Evolutionary conservation across 2,329 filamentous ascomycete genomes (phyloP).

Genomic region (Hyphodiscus sp.): DNA sequence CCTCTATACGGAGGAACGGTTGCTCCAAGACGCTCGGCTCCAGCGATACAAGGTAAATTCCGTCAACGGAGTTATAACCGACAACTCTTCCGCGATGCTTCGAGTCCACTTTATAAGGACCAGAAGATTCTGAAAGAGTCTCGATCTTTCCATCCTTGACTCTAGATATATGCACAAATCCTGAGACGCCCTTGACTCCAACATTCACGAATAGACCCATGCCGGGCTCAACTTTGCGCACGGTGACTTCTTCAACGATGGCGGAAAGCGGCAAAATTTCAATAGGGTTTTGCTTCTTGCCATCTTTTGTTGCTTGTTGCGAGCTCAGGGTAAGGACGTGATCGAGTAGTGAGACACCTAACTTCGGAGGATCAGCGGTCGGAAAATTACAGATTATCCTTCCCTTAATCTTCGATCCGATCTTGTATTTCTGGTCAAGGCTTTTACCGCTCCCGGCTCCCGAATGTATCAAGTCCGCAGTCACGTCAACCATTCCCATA

Average conservation of each 20-base stretch:
- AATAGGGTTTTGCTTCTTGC: slow-evolving; percentile 42
- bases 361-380: slow-evolving; percentile 67
- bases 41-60: slow-evolving; percentile 77
- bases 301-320: slow-evolving; percentile 38
- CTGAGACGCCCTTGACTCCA: slow-evolving; percentile 59
- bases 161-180: slow-evolving; percentile 91
- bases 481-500: slow-evolving; percentile 85
- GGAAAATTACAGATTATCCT: slow-evolving; percentile 87
- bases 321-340: slow-evolving; percentile 62
- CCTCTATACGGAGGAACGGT: slow-evolving; percentile 84
- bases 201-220: slow-evolving; percentile 78
- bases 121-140: slow-evolving; percentile 66
- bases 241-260: slow-evolving; percentile 68
- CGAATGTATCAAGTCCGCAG: slow-evolving; percentile 85
- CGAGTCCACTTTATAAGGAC: slow-evolving; percentile 71
- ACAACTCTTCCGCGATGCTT: slow-evolving; percentile 76
- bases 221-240: slow-evolving; percentile 71
- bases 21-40: slow-evolving; percentile 79
- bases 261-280: slow-evolving; percentile 64
- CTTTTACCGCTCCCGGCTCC: slow-evolving; percentile 66
- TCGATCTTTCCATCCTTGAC: slow-evolving; percentile 89
- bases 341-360: slow-evolving; percentile 84
- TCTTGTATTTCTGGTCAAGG: slow-evolving; percentile 70
- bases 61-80: slow-evolving; percentile 82
- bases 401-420: slow-evolving; percentile 77